A percentile compares a stretch with the other conserved stretches of the same genome.
Conservation (phyloP, 768 basidiomycete species). For the Punctularia strigosozonata region DNA sequence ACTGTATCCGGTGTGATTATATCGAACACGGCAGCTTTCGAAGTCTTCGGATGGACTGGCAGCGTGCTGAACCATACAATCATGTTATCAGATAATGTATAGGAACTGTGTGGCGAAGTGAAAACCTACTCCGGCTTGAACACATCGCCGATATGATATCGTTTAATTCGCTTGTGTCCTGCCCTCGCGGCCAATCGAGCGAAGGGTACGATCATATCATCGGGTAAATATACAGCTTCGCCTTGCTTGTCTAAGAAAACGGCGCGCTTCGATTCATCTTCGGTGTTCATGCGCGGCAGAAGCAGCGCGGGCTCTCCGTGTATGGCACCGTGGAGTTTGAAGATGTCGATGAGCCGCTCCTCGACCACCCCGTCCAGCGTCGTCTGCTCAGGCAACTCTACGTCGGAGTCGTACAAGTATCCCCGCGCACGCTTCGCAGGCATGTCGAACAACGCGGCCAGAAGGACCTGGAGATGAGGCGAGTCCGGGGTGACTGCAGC, state of each 20-base stretch:
- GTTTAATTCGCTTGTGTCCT: slow-evolving; percentile 61
- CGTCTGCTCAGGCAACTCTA: slow-evolving; percentile 57
- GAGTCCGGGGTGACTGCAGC: slow-evolving; percentile 64
- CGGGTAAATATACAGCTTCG: slow-evolving; percentile 62
- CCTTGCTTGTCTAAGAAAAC: slow-evolving; percentile 73
- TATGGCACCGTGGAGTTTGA: slow-evolving; percentile 83
- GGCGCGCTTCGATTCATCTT: slow-evolving; percentile 55
- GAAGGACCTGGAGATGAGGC: slow-evolving; percentile 66
- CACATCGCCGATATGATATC: slow-evolving; percentile 68
- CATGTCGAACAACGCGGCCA: slow-evolving; percentile 70
- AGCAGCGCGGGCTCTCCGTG: slow-evolving; percentile 81
- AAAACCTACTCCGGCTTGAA: slow-evolving; percentile 55
- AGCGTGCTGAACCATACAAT: slow-evolving; percentile 40
- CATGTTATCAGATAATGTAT: slow-evolving; percentile 2
- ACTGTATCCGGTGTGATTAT: slow-evolving; percentile 68
- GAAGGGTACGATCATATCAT: slow-evolving; percentile 63
- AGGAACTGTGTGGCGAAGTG: background rate
- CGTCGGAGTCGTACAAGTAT: slow-evolving; percentile 65
- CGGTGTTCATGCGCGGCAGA: slow-evolving; percentile 53
- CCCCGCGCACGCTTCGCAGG: slow-evolving; percentile 50
- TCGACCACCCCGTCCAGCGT: slow-evolving; percentile 65
- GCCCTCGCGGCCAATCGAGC: slow-evolving; percentile 72
- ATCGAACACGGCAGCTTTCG: slow-evolving; percentile 72
- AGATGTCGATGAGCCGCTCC: slow-evolving; percentile 65
- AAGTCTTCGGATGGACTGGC: slow-evolving; percentile 60